These are phyloP conservation scores for Aaosphaeria arxii DNA, from an alignment of 2,329 filamentous ascomycete genomes.

Conservation along the genomic window DNA sequence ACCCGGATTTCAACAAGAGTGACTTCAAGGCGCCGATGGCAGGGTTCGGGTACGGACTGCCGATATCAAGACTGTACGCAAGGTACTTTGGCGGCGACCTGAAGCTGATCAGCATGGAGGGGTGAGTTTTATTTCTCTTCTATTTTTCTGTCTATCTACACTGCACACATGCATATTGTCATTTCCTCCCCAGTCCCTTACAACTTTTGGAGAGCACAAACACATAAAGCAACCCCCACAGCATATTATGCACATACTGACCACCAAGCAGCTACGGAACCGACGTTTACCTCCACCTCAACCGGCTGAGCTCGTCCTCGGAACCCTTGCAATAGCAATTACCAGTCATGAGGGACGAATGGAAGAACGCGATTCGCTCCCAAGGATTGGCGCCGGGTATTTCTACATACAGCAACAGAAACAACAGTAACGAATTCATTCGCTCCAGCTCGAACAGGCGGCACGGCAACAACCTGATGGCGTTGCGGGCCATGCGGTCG, in stretches of 20 bases:
- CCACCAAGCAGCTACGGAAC: constrained; percentile 75
- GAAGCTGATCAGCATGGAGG: constrained; percentile 99
- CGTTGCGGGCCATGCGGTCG: constrained; percentile 59
- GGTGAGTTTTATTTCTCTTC: constrained; percentile 56
- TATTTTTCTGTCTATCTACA: not conserved
- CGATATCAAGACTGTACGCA: constrained; percentile 90
- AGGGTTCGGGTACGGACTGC: constrained; percentile 95
- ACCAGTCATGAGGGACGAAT: constrained; percentile 82
- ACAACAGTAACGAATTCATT: no score
- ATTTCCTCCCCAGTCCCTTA: not conserved
- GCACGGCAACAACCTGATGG: constrained; percentile 38
- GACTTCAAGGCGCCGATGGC: constrained; percentile 99
- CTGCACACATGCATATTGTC: not conserved
- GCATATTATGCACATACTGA: not conserved
- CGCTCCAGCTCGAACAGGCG: constrained; percentile 2
- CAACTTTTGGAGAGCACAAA: not conserved
- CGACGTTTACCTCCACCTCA: constrained; percentile 96
- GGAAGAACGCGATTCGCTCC: constrained; percentile 40
- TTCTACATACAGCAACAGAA: not conserved
- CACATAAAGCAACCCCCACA: not conserved
- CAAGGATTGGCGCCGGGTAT: constrained; percentile 61
- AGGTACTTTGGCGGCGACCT: constrained; percentile 96
- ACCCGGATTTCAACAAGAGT: constrained; percentile 97
- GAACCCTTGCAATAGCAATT: constrained; percentile 91
- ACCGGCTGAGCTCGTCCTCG: constrained; percentile 89